A percentile compares a stretch with the other conserved stretches of the same genome.
These are phyloP conservation scores for Fusarium secorum DNA, from an alignment of 2,329 filamentous ascomycete species.

Conservation along the genomic window DNA sequence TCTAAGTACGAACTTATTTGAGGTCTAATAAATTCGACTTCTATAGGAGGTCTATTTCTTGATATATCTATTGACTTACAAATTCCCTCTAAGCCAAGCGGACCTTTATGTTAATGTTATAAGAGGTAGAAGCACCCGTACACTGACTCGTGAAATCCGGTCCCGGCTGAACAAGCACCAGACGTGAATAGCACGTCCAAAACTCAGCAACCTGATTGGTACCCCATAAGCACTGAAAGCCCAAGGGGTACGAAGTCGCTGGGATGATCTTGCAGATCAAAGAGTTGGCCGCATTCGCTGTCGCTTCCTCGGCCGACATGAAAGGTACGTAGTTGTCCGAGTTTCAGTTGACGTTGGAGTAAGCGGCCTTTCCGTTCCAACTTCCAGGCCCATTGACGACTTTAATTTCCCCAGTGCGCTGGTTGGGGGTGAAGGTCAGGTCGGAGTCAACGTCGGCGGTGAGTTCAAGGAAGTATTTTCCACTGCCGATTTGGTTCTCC, in stretches of 20 bases:
- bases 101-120: background rate
- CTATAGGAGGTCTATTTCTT: background rate
- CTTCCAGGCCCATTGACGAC: background rate
- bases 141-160: background rate
- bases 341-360: background rate
- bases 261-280: background rate
- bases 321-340: background rate
- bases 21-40: background rate
- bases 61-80: background rate
- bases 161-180: background rate
- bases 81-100: background rate
- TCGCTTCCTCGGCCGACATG: background rate
- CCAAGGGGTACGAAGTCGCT: background rate
- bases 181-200: background rate
- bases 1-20: background rate
- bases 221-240: background rate
- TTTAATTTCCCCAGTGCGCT: background rate
- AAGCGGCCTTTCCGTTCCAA: background rate
- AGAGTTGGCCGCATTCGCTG: background rate
- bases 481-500: background rate
- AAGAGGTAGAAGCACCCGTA: background rate
- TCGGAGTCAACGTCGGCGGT: background rate
- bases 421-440: background rate
- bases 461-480: background rate
- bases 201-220: background rate